Conservation (phyloP, 176 grass and related monocot genomes). For the Chloris gayana region DNA sequence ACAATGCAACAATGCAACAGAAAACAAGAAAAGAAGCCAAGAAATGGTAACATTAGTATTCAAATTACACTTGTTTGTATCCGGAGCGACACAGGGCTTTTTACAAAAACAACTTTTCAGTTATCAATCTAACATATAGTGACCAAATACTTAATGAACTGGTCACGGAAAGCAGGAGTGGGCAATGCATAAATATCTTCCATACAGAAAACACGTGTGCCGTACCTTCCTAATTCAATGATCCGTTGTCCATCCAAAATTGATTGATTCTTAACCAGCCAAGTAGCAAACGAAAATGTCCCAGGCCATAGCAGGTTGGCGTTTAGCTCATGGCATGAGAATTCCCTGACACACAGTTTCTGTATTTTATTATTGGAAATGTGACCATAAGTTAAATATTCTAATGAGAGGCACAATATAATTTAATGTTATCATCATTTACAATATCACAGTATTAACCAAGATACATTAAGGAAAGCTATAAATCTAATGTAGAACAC, state of each 20-base stretch:
- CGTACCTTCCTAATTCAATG: conserved; percentile 92
- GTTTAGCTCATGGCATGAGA: conserved; percentile 85
- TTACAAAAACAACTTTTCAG: background rate
- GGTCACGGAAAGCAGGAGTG: background rate
- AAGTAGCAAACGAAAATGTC: conserved; percentile 75
- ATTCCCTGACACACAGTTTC: conserved; percentile 76
- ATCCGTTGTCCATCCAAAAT: conserved; percentile 55
- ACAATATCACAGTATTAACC: background rate
- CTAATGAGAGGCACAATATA: background rate
- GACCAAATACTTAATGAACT: background rate
- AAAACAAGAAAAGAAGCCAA: background rate
- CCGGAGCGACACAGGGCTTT: background rate
- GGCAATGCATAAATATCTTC: background rate
- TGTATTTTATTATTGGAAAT: conserved; percentile 39
- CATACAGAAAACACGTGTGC: background rate
- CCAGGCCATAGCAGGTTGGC: conserved; percentile 95
- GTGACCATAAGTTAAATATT: background rate
- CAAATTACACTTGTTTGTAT: background rate
- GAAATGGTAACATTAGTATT: background rate
- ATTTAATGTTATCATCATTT: background rate
- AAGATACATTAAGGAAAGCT: background rate
- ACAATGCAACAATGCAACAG: background rate
- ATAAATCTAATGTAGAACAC: background rate
- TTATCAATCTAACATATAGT: conserved; percentile 9
- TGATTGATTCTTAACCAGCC: conserved; percentile 66